Evolutionary conservation across 108 stramenopile species (phyloP), one percentile per base, ranked within the genome.

Genomic region (Mayamaea pseudoterrestris): DNA sequence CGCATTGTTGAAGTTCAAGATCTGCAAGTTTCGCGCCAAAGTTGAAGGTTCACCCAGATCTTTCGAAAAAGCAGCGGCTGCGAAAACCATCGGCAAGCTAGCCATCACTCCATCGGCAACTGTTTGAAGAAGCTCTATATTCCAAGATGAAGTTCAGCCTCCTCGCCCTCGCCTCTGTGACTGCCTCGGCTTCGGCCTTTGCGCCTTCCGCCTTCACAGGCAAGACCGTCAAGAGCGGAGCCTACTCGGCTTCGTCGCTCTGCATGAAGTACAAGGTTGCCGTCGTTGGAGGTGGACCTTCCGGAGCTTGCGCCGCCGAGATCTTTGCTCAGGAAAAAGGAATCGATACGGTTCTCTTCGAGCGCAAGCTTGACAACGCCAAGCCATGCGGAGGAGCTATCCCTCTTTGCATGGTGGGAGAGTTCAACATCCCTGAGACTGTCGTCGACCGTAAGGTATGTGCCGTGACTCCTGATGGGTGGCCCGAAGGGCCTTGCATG

Each of bases 381-480:
- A 97, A 97, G 91, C 96, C 96, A 20, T 97, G 96, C 55, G 96
- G 96, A 29, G 96, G 96, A 26, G 96, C 96, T 50, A 97, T 97
- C 52, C 96, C 96, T 34, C 88, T 97, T 28, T 97, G 96, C 73
- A 97, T 97, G 96, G 74, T 97, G 61, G 93, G 92, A 5, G 96
- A 97, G 66, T 97, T 97, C 76, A 80, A 94, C 64, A 76, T 97
- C 47, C 96, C 96, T 28, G 80, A 83, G 47, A 67, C 63, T 25
- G 88, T 94, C 56, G 93, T 97, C 47, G 96, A 97, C 71, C 87
- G 96, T 48, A 97, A 97, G 91, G 85, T 87, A 71, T 24, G 85
- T 55, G 17, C 26, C 56, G 32, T 12, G 8, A 11, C 32, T 34
- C 9, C 12, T 34, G 32, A n/a, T n/a, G n/a, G n/a, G n/a, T n/a